Percentiles rank a stretch among this genome's conserved stretches.
These are phyloP conservation scores for Rosa hybrid DNA, from an alignment of 331 rosid genomes.

Conservation along the genomic window DNA sequence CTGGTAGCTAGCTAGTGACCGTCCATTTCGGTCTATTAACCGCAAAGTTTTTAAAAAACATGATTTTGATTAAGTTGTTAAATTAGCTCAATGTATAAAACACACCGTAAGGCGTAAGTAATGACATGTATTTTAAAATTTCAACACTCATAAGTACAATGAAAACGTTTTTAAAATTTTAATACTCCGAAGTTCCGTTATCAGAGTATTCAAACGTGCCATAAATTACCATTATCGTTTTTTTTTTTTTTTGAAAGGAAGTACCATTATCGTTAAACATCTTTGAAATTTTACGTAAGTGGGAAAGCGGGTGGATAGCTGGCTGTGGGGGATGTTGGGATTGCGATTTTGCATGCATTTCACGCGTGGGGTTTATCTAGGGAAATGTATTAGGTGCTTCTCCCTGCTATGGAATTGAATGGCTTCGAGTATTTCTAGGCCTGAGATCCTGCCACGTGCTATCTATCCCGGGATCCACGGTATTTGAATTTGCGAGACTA, in stretches of 20 bases:
- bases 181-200: too few relatives aligned
- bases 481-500: conserved; percentile 21
- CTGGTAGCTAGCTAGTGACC: not conserved
- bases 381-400: conserved; percentile 13
- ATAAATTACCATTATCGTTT: too few relatives aligned
- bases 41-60: not conserved
- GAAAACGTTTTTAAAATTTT: too few relatives aligned
- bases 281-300: conserved; percentile 5
- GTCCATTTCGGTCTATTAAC: not conserved
- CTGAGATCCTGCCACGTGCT: conserved; percentile 25
- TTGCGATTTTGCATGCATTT: conserved; percentile 27
- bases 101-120: too few relatives aligned
- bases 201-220: too few relatives aligned
- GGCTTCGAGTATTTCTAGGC: conserved; percentile 15
- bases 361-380: conserved; percentile 50
- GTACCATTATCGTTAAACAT: too few relatives aligned
- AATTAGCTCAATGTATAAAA: too few relatives aligned
- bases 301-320: conserved; percentile 29
- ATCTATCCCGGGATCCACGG: conserved; percentile 28
- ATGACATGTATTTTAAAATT: too few relatives aligned
- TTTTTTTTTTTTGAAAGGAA: too few relatives aligned
- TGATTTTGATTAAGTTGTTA: too few relatives aligned
- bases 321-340: conserved; percentile 28
- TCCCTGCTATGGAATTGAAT: not conserved
- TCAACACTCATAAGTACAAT: too few relatives aligned